Evolutionary conservation across 2,329 filamentous ascomycete species (phyloP).

Genomic region (Colletotrichum tofieldiae): DNA sequence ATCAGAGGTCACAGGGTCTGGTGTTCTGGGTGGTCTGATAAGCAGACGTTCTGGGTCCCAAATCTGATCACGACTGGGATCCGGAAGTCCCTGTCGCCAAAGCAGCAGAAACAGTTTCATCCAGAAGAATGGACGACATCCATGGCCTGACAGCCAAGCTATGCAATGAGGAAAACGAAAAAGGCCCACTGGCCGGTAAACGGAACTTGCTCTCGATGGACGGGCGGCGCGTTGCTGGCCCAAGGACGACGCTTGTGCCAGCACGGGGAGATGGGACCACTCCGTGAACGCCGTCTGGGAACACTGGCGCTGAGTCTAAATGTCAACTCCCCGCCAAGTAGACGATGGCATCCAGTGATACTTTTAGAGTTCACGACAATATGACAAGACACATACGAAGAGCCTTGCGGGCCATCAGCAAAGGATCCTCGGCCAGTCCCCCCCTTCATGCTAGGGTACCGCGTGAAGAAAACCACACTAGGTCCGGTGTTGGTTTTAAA

Average conservation of each 20-base stretch:
- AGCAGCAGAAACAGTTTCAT: conserved; percentile 9
- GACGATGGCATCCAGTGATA: neutral
- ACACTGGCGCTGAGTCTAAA: conserved; percentile 27
- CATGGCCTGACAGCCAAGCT: neutral
- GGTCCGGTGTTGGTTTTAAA: conserved; percentile 11
- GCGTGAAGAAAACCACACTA: conserved; percentile 1
- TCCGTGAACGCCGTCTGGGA: conserved; percentile 14
- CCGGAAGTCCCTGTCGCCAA: neutral
- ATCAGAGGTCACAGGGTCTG: neutral
- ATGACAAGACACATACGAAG: conserved; percentile 12
- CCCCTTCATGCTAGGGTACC: conserved; percentile 10
- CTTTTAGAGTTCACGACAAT: conserved; percentile 23
- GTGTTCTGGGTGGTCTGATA: conserved; percentile 14
- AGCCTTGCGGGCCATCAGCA: neutral
- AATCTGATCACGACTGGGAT: conserved; percentile 10
- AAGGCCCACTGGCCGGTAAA: no score
- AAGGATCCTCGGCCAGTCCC: conserved; percentile 5
- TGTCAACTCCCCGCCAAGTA: conserved; percentile 7
- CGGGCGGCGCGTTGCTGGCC: neutral
- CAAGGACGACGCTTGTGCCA: conserved; percentile 7
- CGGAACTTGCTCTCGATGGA: neutral
- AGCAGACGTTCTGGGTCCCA: conserved; percentile 16
- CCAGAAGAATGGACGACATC: neutral
- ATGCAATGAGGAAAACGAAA: neutral
- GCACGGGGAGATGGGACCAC: neutral